Evolutionary conservation across 306 rosid genomes (phyloP).

Genomic region (Ochetophila trinervis): DNA sequence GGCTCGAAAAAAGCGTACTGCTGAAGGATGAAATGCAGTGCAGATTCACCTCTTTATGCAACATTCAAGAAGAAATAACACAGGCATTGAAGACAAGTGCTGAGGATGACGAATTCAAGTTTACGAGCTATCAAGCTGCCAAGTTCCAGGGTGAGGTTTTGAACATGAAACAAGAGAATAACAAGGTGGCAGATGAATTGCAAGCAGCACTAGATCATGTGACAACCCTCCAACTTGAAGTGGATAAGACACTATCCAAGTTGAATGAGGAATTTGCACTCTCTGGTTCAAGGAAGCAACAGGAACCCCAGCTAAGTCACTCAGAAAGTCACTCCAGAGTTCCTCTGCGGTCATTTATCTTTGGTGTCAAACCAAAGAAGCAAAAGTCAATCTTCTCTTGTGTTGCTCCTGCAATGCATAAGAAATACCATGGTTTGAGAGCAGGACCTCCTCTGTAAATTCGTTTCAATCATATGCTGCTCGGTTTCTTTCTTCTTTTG

Average conservation of each 20-base stretch:
- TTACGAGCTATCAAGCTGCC: conserved; percentile 95
- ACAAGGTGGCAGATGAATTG: conserved; percentile 81
- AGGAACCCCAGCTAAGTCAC: conserved; percentile 35
- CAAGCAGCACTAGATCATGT: conserved; percentile 71
- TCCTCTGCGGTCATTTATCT: conserved; percentile 85
- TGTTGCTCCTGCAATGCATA: conserved; percentile 66
- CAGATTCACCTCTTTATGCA: conserved; percentile 72
- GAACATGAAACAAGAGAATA: conserved; percentile 96
- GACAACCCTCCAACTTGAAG: conserved; percentile 50
- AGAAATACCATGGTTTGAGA: conserved; percentile 44
- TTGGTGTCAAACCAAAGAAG: conserved; percentile 69
- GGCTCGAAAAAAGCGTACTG: conserved; percentile 51
- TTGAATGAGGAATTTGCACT: conserved; percentile 63
- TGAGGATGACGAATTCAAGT: conserved; percentile 77
- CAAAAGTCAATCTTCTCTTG: conserved; percentile 72
- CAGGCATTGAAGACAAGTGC: conserved; percentile 78
- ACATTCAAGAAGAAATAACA: conserved; percentile 79
- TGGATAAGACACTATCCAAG: conserved; percentile 55
- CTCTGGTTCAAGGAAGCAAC: conserved; percentile 52
- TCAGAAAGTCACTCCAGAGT: conserved; percentile 48
- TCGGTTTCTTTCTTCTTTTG: conserved; percentile 13
- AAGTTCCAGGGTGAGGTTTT: conserved; percentile 94
- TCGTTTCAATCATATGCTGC: background rate
- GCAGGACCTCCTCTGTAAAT: conserved; percentile 34
- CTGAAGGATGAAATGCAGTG: conserved; percentile 65